These are phyloP conservation scores for Linum usitatissimum DNA, from an alignment of 345 rosid species.

Conservation along the genomic window DNA sequence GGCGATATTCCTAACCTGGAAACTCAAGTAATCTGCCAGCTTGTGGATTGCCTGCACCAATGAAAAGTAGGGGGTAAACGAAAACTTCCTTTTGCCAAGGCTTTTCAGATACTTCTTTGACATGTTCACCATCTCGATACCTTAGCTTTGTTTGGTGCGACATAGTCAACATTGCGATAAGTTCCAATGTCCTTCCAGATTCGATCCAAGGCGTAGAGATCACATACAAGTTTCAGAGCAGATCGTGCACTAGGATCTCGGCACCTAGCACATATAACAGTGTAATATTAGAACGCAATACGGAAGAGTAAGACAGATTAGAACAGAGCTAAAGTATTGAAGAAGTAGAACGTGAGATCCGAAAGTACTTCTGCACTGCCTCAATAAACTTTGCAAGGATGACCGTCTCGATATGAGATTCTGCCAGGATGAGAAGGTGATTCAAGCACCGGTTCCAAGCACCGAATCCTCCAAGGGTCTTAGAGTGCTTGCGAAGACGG, in stretches of 20 bases:
- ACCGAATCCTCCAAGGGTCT: constrained; percentile 80
- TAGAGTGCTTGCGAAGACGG: constrained; percentile 68
- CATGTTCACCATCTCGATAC: constrained; percentile 22
- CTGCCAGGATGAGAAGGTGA: constrained; percentile 94
- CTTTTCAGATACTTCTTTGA: too few relatives aligned
- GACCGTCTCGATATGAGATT: constrained; percentile 91
- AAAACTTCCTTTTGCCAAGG: not conserved
- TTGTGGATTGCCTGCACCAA: constrained; percentile 78
- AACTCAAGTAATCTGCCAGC: constrained; percentile 69
- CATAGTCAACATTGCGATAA: constrained; percentile 79
- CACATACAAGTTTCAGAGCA: constrained; percentile 79
- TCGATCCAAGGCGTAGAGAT: constrained; percentile 89
- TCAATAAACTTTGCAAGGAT: constrained; percentile 83
- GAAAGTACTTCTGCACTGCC: constrained; percentile 67
- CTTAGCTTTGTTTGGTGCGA: constrained; percentile 99
- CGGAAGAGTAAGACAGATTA: constrained; percentile 3
- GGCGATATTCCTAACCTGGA: constrained; percentile 74
- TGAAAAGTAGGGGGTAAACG: not conserved
- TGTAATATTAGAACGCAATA: constrained; percentile 2
- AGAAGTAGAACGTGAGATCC: not conserved
- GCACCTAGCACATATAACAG: constrained; percentile 35
- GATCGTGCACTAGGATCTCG: constrained; percentile 59
- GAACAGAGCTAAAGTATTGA: not conserved
- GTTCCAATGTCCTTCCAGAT: constrained; percentile 94
- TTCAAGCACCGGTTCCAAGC: constrained; percentile 99